Evolutionary conservation across 2,329 filamentous ascomycete species (phyloP).

Genomic region (Aureobasidium leucospermi): DNA sequence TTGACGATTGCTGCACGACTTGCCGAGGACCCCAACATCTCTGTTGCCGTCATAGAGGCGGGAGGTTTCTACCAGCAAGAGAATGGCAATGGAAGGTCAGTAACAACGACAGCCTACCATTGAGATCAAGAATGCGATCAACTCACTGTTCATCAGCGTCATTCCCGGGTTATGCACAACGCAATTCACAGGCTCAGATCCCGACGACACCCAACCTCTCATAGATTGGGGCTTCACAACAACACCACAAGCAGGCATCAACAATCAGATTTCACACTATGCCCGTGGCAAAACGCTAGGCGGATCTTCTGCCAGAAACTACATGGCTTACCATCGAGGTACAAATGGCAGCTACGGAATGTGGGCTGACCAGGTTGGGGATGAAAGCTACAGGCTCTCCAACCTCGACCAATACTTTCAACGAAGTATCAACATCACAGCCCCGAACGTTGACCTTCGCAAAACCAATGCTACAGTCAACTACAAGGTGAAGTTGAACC

Average conservation of each 20-base stretch:
- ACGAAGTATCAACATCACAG: too few relatives aligned
- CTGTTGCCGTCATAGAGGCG: not conserved
- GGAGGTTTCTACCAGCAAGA: not conserved
- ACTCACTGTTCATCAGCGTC: too few relatives aligned
- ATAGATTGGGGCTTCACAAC: not conserved
- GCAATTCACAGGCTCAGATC: too few relatives aligned
- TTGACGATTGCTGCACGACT: not conserved
- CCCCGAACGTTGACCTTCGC: too few relatives aligned
- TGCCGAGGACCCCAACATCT: not conserved
- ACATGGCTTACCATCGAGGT: not conserved
- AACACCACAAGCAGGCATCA: slow-evolving; percentile 13
- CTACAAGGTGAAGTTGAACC: not conserved
- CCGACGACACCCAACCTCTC: too few relatives aligned
- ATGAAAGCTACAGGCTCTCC: too few relatives aligned
- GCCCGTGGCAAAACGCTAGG: slow-evolving; percentile 24
- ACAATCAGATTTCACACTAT: slow-evolving; percentile 19
- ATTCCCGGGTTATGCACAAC: too few relatives aligned
- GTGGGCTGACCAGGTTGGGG: not conserved
- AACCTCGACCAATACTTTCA: too few relatives aligned
- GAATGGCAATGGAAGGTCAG: not conserved
- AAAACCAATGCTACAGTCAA: not conserved
- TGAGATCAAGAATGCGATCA: too few relatives aligned
- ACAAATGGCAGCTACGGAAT: not conserved
- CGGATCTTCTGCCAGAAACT: slow-evolving; percentile 14
- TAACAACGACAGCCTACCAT: too few relatives aligned